Base-by-base conservation (phyloP, 2,329 filamentous ascomycete genomes). In the Biscogniauxia mediterranea region DNA sequence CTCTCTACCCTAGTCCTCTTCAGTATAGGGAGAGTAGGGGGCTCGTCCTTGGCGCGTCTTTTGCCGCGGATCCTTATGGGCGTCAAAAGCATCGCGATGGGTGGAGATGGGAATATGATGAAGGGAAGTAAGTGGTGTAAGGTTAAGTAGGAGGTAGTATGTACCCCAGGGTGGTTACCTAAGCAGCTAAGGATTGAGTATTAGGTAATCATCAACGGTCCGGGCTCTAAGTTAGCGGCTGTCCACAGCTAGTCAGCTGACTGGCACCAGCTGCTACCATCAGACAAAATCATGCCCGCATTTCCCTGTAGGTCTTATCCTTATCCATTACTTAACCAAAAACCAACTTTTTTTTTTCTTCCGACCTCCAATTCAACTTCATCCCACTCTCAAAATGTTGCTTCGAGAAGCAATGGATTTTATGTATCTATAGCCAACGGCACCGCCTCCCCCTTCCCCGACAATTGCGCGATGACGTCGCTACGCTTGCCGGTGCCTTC, bases 1-100 rank as follows among this genome's bases (percentile, higher is more conserved):
- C 25, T 46, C 25, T 54, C 64, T 9, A 21, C 11, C 49, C 58
- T 68, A 8, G 17, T 15, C 56, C 46, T 64, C 53, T 69, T 70
- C 17, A 23, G n/a, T 3, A 42, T 49, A 11, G 26, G 26, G 17
- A 54, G 25, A 11, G 52, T 54, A 28, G 50, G 20, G n/a, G 56
- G 50, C 15, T 69, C 61, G 26, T 59, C 64, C 21, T n/a, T 32
- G 20, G 60, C 63, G 11, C 71, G 70, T 54, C 77, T 77, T 68
- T 83, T 85, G 60, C 82, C 80, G 52, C 78, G 76, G 59, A 83
- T 72, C 52, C 71, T 79, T 61, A 85, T 72, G 3, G 80, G 82
- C 5, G 82, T 85, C 56, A 83, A 76, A 52, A 76, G 72, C 80
- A 83, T 83, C 9, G 42, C 21, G 23, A 54, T 6, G 25, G 46